These are phyloP conservation scores for Abelmoschus esculentus DNA, from an alignment of 345 rosid genomes.

Conservation along the genomic window DNA sequence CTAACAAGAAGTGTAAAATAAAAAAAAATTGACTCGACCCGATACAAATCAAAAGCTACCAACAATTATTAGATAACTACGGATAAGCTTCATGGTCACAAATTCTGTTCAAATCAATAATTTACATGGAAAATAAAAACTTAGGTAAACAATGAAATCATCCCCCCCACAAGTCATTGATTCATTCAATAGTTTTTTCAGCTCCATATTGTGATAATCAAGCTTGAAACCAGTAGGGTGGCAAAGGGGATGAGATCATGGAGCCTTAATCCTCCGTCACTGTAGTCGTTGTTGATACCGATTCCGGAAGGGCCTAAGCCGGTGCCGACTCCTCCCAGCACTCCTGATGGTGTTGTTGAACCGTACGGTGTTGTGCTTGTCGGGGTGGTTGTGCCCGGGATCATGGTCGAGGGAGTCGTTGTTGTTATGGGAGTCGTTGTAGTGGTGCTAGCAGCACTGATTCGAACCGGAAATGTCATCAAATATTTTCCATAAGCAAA, in stretches of 20 bases:
- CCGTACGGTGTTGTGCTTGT: conserved; percentile 33
- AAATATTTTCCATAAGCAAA: too few species aligned
- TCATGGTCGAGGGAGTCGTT: background rate
- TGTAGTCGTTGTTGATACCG: conserved; percentile 37
- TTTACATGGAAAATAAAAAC: too few species aligned
- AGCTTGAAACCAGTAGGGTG: conserved; percentile 18
- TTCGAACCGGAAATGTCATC: background rate
- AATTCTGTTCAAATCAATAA: too few species aligned
- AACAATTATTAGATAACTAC: too few species aligned
- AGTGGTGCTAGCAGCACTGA: background rate
- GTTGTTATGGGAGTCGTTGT: background rate
- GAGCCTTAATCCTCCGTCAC: conserved; percentile 25
- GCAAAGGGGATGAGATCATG: background rate
- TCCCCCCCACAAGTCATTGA: background rate
- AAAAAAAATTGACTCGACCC: too few species aligned
- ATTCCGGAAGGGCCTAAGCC: conserved; percentile 35
- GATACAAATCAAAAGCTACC: too few species aligned
- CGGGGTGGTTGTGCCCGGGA: conserved; percentile 23
- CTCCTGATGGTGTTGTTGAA: conserved; percentile 39
- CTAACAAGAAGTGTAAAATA: too few species aligned
- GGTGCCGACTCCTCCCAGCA: conserved; percentile 36
- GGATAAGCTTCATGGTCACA: too few species aligned
- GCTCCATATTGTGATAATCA: conserved; percentile 23
- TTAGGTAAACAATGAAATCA: too few species aligned
- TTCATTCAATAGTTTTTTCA: conserved; percentile 1